phyloP scores from a whole-genome alignment of 108 stramenopile species.

The Fistulifera solaris region DNA sequence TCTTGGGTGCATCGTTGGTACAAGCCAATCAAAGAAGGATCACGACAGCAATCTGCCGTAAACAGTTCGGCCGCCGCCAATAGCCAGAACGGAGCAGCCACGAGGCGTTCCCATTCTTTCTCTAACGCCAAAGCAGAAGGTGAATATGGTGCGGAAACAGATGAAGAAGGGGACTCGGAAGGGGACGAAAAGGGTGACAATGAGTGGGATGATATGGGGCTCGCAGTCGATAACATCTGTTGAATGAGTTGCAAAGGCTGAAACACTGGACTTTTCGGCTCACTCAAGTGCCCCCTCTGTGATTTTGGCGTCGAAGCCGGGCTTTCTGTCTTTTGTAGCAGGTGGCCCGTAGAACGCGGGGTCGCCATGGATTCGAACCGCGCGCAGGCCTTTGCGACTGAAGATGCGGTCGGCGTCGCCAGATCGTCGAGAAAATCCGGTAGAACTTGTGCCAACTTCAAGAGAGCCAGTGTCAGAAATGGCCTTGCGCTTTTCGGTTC shows the following conservation, averaged over 20 bases:
- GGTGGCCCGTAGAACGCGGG: neutral
- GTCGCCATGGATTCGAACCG: neutral
- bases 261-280: neutral
- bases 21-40: neutral
- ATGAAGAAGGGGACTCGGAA: neutral
- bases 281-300: neutral
- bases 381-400: neutral
- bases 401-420: neutral
- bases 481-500: neutral
- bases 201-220: neutral
- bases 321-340: no score
- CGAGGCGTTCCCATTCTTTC: conserved; percentile 5
- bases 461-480: conserved; percentile 3
- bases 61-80: conserved; percentile 7
- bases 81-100: conserved; percentile 3
- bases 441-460: conserved; percentile 1
- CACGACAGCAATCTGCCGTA: neutral
- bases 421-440: conserved; percentile 3
- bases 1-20: conserved; percentile 3
- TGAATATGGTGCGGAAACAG: neutral
- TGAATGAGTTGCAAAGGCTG: neutral
- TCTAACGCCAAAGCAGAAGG: conserved; percentile 6
- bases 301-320: neutral
- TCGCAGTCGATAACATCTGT: neutral
- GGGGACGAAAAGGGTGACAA: neutral